These are phyloP conservation scores for Tylopilus plumbeoviolaceoides DNA, from an alignment of 768 basidiomycete genomes.

Conservation along the genomic window DNA sequence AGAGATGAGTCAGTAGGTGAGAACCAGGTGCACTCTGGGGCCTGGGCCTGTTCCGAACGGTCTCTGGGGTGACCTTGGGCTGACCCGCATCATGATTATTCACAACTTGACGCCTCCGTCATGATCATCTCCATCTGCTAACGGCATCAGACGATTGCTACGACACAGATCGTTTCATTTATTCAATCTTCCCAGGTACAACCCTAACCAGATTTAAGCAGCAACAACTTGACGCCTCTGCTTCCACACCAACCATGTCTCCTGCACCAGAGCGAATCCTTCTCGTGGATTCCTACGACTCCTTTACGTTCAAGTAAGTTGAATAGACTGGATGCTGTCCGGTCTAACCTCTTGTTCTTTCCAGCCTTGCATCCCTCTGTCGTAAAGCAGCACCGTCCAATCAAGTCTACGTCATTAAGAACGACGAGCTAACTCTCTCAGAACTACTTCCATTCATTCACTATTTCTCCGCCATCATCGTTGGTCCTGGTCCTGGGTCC, in stretches of 20 bases:
- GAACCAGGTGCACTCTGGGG: too few relatives aligned
- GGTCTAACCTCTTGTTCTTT: background rate
- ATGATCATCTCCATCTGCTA: background rate
- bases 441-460: slow-evolving; percentile 50
- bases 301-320: slow-evolving; percentile 85
- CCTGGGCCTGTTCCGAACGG: too few relatives aligned
- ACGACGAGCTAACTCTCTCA: slow-evolving; percentile 52
- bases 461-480: slow-evolving; percentile 64
- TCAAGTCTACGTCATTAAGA: slow-evolving; percentile 66
- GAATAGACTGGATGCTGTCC: background rate
- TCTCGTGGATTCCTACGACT: slow-evolving; percentile 81
- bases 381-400: slow-evolving; percentile 58
- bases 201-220: background rate
- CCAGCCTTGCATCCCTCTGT: slow-evolving; percentile 70
- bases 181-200: background rate
- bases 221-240: background rate
- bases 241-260: slow-evolving; percentile 22
- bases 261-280: slow-evolving; percentile 47
- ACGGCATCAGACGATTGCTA: background rate
- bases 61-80: too few relatives aligned
- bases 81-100: background rate
- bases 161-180: background rate
- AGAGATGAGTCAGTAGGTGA: too few relatives aligned
- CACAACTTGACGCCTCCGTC: background rate
- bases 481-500: slow-evolving; percentile 82